Base-by-base conservation (phyloP, 169 alveolate genomes). In the Cyclospora cayetanensis region DNA sequence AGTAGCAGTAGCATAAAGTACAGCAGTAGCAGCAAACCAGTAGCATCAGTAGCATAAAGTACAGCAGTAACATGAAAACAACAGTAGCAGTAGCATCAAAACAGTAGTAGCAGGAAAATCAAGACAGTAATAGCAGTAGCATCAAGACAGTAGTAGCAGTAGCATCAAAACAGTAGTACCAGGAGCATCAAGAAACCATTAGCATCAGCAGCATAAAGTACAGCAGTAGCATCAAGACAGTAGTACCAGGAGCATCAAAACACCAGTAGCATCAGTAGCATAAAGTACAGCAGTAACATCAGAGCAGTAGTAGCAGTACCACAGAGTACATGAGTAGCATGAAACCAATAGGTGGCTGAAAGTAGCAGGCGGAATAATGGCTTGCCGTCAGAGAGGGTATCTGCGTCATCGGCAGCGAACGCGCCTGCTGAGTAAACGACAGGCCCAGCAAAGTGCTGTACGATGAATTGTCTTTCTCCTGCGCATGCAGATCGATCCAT, bases 361-460 rank as follows among this genome's bases (percentile, higher is more conserved):
- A 60, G 74, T 27, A 60, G 74, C 74, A 60, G 31, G 34, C 9
- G 34, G 35, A 12, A 9, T 25, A 12, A 27, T 27, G 31, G 74
- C 74, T 60, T 60, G 31, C 74, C 74, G n/a, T 60, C 74, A 12
- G 74, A 60, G 27, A 60, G 74, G n/a, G 74, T 27, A 60, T 60
- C 74, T 12, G 60, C 60, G 60, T 46, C 60, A 15, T 46, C 60
- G 7, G 60, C 60, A 46, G 60, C 60, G 60, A 46, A 46, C n/a
- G 60, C 7, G 60, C n/a, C 74, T 20, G 35, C 31, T 25, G 74
- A 60, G 31, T 60, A 60, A 9, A 22, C 27, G 34, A 60, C 74
- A 27, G 74, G 74, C 9, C 74, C 74, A 27, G 74, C 74, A 25
- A 60, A 60, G n/a, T 60, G 74, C 31, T 60, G 34, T 11, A 60